These are phyloP conservation scores for Plectranthus barbatus DNA, from an alignment of 257 asterid species.

Conservation along the genomic window DNA sequence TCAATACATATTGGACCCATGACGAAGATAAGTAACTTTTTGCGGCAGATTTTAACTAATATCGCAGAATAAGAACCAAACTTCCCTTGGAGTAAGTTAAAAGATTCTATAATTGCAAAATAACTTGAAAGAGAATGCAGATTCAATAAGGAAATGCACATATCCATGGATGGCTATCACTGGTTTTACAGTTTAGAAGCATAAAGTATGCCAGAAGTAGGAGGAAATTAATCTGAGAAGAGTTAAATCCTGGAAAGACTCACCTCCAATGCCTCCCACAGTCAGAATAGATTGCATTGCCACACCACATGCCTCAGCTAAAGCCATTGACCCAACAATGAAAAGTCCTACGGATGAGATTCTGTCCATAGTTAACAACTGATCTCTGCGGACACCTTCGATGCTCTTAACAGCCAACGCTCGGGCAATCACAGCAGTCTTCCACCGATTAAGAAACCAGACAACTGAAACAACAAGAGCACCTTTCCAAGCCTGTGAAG, in stretches of 20 bases:
- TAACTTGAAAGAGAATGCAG: background rate
- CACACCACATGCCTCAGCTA: slow-evolving; percentile 94
- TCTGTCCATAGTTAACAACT: slow-evolving; percentile 55
- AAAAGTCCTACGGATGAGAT: slow-evolving; percentile 74
- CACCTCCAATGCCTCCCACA: slow-evolving; percentile 98
- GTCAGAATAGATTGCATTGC: slow-evolving; percentile 89
- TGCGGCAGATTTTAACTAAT: background rate
- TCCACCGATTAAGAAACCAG: slow-evolving; percentile 91
- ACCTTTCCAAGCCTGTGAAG: slow-evolving; percentile 68
- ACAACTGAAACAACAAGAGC: slow-evolving; percentile 64
- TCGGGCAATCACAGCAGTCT: slow-evolving; percentile 60
- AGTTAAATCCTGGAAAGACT: slow-evolving; percentile 3
- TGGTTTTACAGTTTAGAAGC: background rate
- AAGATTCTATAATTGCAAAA: background rate
- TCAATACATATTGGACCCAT: background rate
- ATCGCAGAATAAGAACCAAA: background rate
- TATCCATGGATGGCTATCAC: background rate
- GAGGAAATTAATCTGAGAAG: background rate
- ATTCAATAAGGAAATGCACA: background rate
- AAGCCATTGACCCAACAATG: slow-evolving; percentile 65
- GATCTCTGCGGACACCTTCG: slow-evolving; percentile 47
- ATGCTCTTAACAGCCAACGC: slow-evolving; percentile 44
- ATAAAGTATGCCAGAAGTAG: background rate
- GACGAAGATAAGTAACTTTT: background rate
- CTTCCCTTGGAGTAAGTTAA: background rate